Evolutionary conservation across 148 eudicot species (phyloP).

Genomic region (Pharnaceum exiguum): DNA sequence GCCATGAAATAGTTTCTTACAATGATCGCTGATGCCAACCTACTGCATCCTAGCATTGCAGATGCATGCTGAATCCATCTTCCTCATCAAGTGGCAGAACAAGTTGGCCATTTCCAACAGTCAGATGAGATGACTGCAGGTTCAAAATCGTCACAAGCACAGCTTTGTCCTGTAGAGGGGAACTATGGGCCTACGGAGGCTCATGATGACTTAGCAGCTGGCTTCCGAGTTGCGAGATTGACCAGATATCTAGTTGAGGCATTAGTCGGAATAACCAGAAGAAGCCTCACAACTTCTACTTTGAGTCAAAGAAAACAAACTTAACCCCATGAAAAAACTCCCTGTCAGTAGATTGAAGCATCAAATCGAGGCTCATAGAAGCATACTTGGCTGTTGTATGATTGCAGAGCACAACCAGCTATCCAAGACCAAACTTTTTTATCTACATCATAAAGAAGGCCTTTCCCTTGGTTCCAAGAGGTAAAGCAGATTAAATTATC

Average conservation of each 20-base stretch:
- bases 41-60: neutral
- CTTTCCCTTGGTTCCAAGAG: slow-evolving; percentile 97
- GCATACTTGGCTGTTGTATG: slow-evolving; percentile 90
- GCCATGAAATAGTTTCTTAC: slow-evolving; percentile 6
- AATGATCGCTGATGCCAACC: slow-evolving; percentile 3
- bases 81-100: neutral
- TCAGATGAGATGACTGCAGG: neutral
- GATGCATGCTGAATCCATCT: neutral
- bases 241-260: neutral
- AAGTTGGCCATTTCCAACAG: neutral
- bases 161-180: slow-evolving; percentile 1
- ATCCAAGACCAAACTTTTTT: slow-evolving; percentile 98
- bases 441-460: slow-evolving; percentile 90
- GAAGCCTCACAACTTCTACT: neutral
- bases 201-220: neutral
- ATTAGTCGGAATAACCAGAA: neutral
- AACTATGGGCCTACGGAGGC: neutral
- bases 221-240: slow-evolving; percentile 1
- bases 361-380: slow-evolving; percentile 99
- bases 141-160: slow-evolving; percentile 11
- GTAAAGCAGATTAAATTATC: slow-evolving; percentile 92
- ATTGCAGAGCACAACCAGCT: slow-evolving; percentile 89
- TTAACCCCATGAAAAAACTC: neutral
- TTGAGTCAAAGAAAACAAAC: neutral
- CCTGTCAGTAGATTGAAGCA: slow-evolving; percentile 56